A percentile compares a stretch with the other conserved stretches of the same genome.
phyloP scores from a whole-genome alignment of 345 rosid genomes.

The Eucalyptus urophylla region DNA sequence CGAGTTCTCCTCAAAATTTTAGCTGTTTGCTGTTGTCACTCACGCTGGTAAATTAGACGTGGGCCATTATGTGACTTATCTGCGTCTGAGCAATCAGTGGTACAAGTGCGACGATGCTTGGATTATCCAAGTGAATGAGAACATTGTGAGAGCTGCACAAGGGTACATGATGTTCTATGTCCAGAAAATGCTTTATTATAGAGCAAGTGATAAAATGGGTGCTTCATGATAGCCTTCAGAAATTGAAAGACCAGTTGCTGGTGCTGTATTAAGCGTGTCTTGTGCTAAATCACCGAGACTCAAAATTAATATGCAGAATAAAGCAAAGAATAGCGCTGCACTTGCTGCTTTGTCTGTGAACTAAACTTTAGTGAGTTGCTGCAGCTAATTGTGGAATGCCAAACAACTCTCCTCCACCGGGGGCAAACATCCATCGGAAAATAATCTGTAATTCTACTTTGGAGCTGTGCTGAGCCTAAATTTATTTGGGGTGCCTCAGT shows the following conservation, averaged over 20 bases:
- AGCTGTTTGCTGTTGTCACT: slow-evolving; percentile 71
- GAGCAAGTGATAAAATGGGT: no score
- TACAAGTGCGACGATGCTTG: no score
- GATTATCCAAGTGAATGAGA: no score
- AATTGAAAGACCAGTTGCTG: no score
- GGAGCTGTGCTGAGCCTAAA: slow-evolving; percentile 18
- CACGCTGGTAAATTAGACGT: slow-evolving; percentile 76
- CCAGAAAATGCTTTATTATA: no score
- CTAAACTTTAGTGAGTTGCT: not conserved
- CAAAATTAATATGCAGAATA: not conserved
- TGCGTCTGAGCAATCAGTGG: no score
- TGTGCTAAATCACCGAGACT: not conserved
- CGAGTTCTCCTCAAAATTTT: slow-evolving; percentile 34
- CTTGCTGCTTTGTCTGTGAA: not conserved
- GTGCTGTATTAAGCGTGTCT: not conserved
- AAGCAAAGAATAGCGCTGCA: not conserved
- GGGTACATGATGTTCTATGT: no score
- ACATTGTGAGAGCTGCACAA: no score
- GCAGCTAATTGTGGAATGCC: not conserved
- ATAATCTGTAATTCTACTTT: not conserved
- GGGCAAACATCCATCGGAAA: not conserved
- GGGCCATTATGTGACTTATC: slow-evolving; percentile 74
- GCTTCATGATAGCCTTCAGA: no score
- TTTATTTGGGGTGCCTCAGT: slow-evolving; percentile 24
- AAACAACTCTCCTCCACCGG: not conserved